These are phyloP conservation scores for Trichosporon sp. DNA, from an alignment of 1,284 basidiomycete species.

Conservation along the genomic window DNA sequence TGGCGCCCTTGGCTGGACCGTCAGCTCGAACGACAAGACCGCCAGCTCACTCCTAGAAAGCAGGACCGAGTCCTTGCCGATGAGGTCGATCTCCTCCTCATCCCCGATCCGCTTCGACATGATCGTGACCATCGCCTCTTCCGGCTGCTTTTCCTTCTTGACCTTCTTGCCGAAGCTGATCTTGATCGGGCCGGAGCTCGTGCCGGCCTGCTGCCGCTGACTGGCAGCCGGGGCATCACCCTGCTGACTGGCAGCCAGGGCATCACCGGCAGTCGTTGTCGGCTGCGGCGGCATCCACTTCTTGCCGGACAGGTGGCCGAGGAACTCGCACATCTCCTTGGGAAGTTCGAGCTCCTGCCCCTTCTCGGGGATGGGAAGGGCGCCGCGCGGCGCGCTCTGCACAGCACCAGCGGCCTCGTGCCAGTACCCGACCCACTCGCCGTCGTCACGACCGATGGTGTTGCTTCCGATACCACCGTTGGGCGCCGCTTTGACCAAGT, in stretches of 20 bases:
- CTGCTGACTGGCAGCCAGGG: background rate
- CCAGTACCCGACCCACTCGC: conserved; percentile 49
- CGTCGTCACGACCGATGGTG: conserved; percentile 64
- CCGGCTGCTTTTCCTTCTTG: conserved; percentile 38
- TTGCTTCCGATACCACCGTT: conserved; percentile 48
- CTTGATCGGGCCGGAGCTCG: conserved; percentile 44
- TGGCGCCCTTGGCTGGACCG: conserved; percentile 57
- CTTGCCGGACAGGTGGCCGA: conserved; percentile 44
- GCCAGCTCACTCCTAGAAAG: conserved; percentile 52
- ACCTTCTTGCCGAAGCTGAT: conserved; percentile 29
- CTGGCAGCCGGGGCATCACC: background rate
- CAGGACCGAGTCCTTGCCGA: conserved; percentile 57
- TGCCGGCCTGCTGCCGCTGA: background rate
- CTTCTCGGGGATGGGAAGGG: conserved; percentile 28
- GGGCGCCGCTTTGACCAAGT: conserved; percentile 38
- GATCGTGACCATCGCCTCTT: conserved; percentile 46
- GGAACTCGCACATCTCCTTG: conserved; percentile 38
- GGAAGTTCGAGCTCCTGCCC: conserved; percentile 21
- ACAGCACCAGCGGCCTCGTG: conserved; percentile 44
- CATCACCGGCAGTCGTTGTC: conserved; percentile 3
- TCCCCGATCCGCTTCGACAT: conserved; percentile 40
- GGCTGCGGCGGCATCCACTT: background rate
- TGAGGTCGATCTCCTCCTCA: conserved; percentile 70
- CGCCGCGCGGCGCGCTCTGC: conserved; percentile 38
- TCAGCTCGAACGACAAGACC: conserved; percentile 25